phyloP scores from a whole-genome alignment of 2,329 filamentous ascomycete species.

The Epichloe brachyelytri region DNA sequence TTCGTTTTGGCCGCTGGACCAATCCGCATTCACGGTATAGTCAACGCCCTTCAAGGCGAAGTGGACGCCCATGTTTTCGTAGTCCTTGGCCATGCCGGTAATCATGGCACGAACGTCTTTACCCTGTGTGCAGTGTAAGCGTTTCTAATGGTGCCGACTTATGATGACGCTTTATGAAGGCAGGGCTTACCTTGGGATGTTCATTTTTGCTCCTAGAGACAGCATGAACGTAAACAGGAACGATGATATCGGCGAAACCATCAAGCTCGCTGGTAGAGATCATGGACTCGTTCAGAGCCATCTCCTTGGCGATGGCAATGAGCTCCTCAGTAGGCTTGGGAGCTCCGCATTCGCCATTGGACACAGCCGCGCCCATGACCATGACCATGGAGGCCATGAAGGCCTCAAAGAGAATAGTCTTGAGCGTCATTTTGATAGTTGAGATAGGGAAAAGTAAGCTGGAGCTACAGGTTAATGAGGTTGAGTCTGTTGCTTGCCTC shows the following conservation, averaged over 20 bases:
- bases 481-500: background rate
- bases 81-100: background rate
- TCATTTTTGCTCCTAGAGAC: background rate
- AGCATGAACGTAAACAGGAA: conserved; percentile 2
- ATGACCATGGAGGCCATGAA: background rate
- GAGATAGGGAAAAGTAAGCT: background rate
- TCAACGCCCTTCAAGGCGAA: background rate
- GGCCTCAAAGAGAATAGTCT: background rate
- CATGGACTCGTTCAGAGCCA: background rate
- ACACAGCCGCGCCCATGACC: background rate
- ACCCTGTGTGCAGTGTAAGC: background rate
- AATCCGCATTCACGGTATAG: background rate
- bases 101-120: background rate
- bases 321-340: conserved; percentile 1
- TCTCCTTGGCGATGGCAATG: background rate
- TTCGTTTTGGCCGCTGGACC: background rate
- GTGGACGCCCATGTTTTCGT: background rate
- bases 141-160: background rate
- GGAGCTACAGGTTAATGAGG: background rate
- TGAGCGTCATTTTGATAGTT: background rate
- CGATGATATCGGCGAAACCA: background rate
- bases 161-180: background rate
- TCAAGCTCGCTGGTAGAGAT: background rate
- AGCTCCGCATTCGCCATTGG: background rate
- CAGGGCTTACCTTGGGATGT: background rate